Conservation (phyloP, 371 early-diverging fungal species). For the Saksenaea vasiformis region DNA sequence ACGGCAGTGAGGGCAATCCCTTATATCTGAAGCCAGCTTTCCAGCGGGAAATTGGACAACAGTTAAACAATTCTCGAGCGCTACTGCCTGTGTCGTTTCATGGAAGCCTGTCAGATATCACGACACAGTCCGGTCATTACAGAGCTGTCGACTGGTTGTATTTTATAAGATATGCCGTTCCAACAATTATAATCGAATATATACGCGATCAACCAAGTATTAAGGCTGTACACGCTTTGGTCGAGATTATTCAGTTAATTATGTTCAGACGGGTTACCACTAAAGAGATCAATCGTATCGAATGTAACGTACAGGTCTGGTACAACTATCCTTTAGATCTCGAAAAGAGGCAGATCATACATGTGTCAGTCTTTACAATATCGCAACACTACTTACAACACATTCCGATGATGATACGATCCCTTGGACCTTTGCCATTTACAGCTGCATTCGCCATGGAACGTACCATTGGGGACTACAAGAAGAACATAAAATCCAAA, state of each 20-base stretch:
- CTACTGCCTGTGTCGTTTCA: neutral
- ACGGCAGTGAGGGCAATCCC: neutral
- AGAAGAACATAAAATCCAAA: neutral
- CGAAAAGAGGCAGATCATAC: neutral
- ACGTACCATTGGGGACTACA: neutral
- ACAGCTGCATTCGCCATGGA: slow-evolving; percentile 7
- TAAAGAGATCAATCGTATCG: neutral
- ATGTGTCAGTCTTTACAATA: slow-evolving; percentile 2
- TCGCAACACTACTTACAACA: slow-evolving; percentile 4
- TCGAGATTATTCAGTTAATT: neutral
- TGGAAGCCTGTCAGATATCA: neutral
- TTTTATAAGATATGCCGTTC: no score
- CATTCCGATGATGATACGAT: neutral
- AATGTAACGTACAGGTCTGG: neutral
- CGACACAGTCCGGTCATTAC: neutral
- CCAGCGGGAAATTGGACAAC: neutral
- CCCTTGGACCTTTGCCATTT: neutral
- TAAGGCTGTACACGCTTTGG: neutral
- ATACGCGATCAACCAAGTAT: neutral
- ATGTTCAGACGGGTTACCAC: neutral
- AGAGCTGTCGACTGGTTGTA: neutral
- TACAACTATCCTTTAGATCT: neutral
- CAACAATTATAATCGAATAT: neutral
- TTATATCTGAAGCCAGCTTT: neutral
- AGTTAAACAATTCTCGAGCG: neutral